Percentiles rank a stretch among this genome's conserved stretches.
These are phyloP conservation scores for Tetracladium maxilliforme DNA, from an alignment of 2,329 filamentous ascomycete species.

Conservation along the genomic window DNA sequence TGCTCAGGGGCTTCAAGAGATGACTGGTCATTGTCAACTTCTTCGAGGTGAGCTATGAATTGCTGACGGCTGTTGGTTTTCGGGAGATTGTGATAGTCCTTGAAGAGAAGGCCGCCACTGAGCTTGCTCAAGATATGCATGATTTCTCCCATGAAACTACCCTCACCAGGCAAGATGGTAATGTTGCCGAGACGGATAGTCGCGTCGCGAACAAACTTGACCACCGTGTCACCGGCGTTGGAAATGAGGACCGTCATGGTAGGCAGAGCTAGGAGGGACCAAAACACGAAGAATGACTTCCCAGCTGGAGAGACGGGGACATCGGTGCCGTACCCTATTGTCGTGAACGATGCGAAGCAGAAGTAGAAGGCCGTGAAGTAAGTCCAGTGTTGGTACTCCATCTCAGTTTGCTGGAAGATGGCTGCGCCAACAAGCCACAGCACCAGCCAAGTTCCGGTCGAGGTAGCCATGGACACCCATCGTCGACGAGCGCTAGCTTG, in stretches of 20 bases:
- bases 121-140: slow-evolving; percentile 26
- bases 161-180: slow-evolving; percentile 45
- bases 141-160: slow-evolving; percentile 27
- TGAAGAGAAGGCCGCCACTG: slow-evolving; percentile 26
- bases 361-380: slow-evolving; percentile 83
- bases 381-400: slow-evolving; percentile 40
- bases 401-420: slow-evolving; percentile 47
- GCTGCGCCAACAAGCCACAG: slow-evolving; percentile 73
- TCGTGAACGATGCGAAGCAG: slow-evolving; percentile 67
- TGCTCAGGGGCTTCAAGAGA: no score
- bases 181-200: slow-evolving; percentile 41
- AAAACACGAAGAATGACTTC: slow-evolving; percentile 83
- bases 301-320: slow-evolving; percentile 65
- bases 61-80: no score
- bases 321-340: slow-evolving; percentile 76
- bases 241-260: slow-evolving; percentile 79
- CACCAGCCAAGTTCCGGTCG: slow-evolving; percentile 50
- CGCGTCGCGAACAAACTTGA: slow-evolving; percentile 41
- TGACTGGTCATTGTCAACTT: no score
- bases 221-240: slow-evolving; percentile 72
- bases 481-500: slow-evolving; percentile 48
- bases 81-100: no score
- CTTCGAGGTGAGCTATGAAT: no score
- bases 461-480: slow-evolving; percentile 61
- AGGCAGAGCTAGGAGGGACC: slow-evolving; percentile 73